Conservation (phyloP, 2,329 filamentous ascomycete genomes). For the Colletotrichum cereale region DNA sequence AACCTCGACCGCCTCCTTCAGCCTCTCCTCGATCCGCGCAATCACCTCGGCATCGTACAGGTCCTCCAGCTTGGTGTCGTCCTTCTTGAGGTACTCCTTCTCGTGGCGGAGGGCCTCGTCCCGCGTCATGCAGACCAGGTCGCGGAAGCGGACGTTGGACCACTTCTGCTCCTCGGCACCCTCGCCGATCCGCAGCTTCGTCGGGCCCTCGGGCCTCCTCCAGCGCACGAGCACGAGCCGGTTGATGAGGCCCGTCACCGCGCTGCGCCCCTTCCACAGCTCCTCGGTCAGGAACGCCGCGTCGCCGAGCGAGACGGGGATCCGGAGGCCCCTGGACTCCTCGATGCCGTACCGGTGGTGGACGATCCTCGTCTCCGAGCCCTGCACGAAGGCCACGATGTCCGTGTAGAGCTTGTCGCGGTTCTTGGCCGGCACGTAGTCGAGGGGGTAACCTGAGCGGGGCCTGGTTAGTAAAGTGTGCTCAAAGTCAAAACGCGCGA, state of each 20-base stretch:
- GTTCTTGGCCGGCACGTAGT: constrained; percentile 84
- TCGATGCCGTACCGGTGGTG: constrained; percentile 44
- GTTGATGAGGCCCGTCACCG: constrained; percentile 84
- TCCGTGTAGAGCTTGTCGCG: constrained; percentile 94
- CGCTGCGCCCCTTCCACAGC: constrained; percentile 85
- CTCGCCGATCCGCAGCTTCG: constrained; percentile 71
- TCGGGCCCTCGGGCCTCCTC: constrained; percentile 73
- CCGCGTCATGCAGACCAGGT: constrained; percentile 92
- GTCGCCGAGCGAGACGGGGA: constrained; percentile 83
- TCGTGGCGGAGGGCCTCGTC: constrained; percentile 88
- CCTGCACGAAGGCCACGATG: constrained; percentile 81
- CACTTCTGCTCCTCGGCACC: constrained; percentile 81
- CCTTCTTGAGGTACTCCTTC: constrained; percentile 80
- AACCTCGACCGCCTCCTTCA: constrained; percentile 74
- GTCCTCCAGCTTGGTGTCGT: constrained; percentile 74
- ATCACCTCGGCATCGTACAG: constrained; percentile 80
- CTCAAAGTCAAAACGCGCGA: neutral
- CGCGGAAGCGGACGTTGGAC: constrained; percentile 74
- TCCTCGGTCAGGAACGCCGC: constrained; percentile 92
- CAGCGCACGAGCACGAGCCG: constrained; percentile 85
- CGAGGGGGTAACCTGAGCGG: constrained; percentile 81
- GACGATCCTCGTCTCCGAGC: constrained; percentile 77
- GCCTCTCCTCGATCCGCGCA: constrained; percentile 73
- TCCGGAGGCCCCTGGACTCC: constrained; percentile 75
- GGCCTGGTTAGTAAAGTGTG: constrained; percentile 4